Base-by-base conservation (phyloP, 495 filamentous ascomycete genomes). In the Penicillium canariense region DNA sequence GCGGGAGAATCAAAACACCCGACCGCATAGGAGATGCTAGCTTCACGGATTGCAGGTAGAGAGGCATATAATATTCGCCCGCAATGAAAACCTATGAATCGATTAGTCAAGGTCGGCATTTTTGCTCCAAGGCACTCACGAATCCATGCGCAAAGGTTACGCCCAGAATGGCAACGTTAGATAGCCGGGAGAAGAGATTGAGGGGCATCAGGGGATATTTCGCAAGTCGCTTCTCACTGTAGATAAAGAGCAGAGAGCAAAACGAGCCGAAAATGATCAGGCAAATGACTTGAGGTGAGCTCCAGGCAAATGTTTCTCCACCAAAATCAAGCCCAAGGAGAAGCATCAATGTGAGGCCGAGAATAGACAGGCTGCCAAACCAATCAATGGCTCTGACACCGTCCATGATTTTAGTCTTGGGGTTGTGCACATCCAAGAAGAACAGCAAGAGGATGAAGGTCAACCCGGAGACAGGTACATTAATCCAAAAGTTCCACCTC, bases 331-430 rank as follows among this genome's bases (percentile, higher is more conserved):
- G 75, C 1, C 86, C 90, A 4, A 93, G 78, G 3, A 95, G 74
- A 30, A 96, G 67, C 82, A 93, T 89, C 39, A 93, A 64, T 0
- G 87, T 88, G 7, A 85, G 82, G 10, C 82, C 84, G 5, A 92
- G 77, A 47, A 94, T 82, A 3, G 81, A 81, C 17, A 88, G 42
- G 10, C 82, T 84, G 1, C 89, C 89, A 28, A 82, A 68, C 87
- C 87, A 91, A 65, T 94, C 89, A 14, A 93, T 85, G 1, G 88
- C 86, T 49, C 83, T 84, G 15, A 95, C 68, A 0, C 91, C 91
- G 0, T 83, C 79, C 20, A 68, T 15, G 10, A 86, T 65, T 5
- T 70, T 68, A 0, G 84, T 86, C 49, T 73, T 69, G 3, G 83
- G 81, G 46, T 84, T 83, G 45, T 86, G 75, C 17, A 87, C 78